These are phyloP conservation scores for Rhizopus stolonifer DNA, from an alignment of 371 early-diverging fungal species.

Conservation along the genomic window DNA sequence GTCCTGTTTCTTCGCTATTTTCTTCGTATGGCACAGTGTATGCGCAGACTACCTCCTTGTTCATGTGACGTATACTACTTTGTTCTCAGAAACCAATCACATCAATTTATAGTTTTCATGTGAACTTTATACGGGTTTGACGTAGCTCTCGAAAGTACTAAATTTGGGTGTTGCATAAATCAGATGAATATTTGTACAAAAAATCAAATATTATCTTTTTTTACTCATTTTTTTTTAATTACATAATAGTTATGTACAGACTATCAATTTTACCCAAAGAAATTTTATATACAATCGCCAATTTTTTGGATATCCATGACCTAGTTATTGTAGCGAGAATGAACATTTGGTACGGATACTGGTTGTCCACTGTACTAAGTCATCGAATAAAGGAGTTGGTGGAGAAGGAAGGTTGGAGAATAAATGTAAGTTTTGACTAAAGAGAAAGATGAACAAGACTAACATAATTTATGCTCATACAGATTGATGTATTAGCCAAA, in stretches of 20 bases:
- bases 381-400: constrained; percentile 16
- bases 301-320: constrained; percentile 9
- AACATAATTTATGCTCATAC: not conserved
- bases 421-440: constrained; percentile 13
- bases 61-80: no score
- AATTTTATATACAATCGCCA: constrained; percentile 14
- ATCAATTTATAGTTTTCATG: not conserved
- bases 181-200: not conserved
- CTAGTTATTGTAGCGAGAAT: constrained; percentile 17
- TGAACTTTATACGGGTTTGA: not conserved
- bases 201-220: not conserved
- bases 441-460: not conserved
- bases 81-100: no score
- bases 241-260: constrained; percentile 11
- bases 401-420: constrained; percentile 21
- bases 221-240: constrained; percentile 10
- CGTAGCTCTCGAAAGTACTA: not conserved
- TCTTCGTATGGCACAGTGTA: no score
- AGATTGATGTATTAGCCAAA: constrained; percentile 25
- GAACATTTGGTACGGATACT: constrained; percentile 25
- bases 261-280: constrained; percentile 25
- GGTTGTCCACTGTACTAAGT: constrained; percentile 15
- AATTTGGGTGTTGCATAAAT: constrained; percentile 10
- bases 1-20: no score
- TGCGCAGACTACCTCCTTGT: no score